Percentiles rank a stretch among this genome's conserved stretches.
Conservation (phyloP, 768 basidiomycete genomes). For the Trametes cingulata region DNA sequence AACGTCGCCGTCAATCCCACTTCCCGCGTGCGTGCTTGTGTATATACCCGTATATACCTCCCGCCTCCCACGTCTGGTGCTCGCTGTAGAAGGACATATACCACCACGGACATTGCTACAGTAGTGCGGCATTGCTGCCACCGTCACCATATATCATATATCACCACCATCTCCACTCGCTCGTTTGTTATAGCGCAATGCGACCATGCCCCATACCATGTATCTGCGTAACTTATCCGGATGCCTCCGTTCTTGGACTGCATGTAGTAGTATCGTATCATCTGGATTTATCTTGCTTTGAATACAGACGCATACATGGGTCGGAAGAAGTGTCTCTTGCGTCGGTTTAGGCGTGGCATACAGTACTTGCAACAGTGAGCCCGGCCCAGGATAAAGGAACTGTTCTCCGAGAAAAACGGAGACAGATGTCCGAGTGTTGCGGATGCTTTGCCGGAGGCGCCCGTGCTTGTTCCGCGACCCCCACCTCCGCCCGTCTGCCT, state of each 20-base stretch:
- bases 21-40: neutral
- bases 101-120: neutral
- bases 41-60: neutral
- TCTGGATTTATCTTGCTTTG: neutral
- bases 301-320: too few species aligned
- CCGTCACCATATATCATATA: neutral
- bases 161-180: neutral
- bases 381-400: too few species aligned
- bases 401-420: too few species aligned
- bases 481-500: too few species aligned
- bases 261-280: slow-evolving; percentile 9
- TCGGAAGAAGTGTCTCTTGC: too few species aligned
- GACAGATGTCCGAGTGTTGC: too few species aligned
- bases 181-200: neutral
- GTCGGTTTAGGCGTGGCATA: too few species aligned
- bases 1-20: neutral
- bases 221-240: slow-evolving; percentile 3
- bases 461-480: too few species aligned
- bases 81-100: too few species aligned
- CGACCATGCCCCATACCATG: neutral
- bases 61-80: too few species aligned
- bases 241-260: neutral
- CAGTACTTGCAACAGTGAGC: too few species aligned
- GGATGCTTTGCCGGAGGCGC: too few species aligned
- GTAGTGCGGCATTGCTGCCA: neutral